phyloP scores from a whole-genome alignment of 495 filamentous ascomycete genomes.

The Xylaria flabelliformis region DNA sequence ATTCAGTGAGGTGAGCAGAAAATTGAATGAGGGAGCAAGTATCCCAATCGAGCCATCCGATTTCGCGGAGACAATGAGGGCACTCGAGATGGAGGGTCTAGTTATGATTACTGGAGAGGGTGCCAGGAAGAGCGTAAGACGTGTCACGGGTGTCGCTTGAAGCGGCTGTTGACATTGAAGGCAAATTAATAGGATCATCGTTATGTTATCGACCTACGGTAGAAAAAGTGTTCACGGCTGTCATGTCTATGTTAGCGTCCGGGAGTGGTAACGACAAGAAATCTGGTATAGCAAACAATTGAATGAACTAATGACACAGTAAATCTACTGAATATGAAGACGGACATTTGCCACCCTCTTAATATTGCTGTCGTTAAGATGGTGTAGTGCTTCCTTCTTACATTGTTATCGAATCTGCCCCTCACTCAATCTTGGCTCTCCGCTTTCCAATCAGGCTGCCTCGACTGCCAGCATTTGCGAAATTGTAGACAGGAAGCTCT shows the following conservation, averaged over 20 bases:
- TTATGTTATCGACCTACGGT: neutral
- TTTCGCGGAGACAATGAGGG: conserved; percentile 79
- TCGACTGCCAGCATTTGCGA: neutral
- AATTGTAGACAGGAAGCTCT: neutral
- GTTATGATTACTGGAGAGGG: conserved; percentile 87
- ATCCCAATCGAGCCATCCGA: conserved; percentile 75
- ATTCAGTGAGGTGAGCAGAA: conserved; percentile 75
- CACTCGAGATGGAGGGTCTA: conserved; percentile 82
- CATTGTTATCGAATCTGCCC: neutral
- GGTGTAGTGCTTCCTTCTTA: neutral
- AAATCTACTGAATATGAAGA: neutral
- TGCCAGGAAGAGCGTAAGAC: conserved; percentile 78
- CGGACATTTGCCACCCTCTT: neutral
- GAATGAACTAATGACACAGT: conserved; percentile 9
- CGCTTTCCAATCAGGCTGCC: neutral
- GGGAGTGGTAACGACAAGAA: neutral
- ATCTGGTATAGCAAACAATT: neutral
- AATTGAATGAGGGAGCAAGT: conserved; percentile 76
- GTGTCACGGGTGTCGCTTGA: conserved; percentile 62
- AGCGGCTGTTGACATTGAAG: neutral
- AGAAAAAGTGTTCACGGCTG: neutral
- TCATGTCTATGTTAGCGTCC: neutral
- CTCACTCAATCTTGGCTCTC: conserved; percentile 10
- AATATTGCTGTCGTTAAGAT: neutral
- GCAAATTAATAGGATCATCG: neutral